Evolutionary conservation across 2,329 filamentous ascomycete genomes (phyloP).

Genomic region (Zalaria obscura): DNA sequence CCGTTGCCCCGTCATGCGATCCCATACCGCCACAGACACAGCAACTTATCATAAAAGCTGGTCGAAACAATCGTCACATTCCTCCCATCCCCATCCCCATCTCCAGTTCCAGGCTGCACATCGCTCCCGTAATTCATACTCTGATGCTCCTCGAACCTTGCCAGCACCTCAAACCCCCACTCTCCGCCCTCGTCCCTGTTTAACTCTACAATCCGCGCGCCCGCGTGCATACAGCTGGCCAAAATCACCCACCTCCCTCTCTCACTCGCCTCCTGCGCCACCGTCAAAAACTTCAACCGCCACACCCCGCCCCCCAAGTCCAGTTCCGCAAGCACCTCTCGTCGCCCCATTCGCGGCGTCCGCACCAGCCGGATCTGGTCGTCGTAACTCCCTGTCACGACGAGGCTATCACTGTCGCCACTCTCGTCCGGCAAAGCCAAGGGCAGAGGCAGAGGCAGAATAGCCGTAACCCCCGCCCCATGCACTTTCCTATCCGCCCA

Average conservation of each 20-base stretch:
- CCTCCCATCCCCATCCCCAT: background rate
- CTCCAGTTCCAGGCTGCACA: slow-evolving; percentile 31
- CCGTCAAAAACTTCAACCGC: slow-evolving; percentile 53
- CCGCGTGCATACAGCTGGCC: slow-evolving; percentile 89
- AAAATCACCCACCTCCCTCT: slow-evolving; percentile 39
- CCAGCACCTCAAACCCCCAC: slow-evolving; percentile 52
- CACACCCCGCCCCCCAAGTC: slow-evolving; percentile 74
- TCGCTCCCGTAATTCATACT: slow-evolving; percentile 95
- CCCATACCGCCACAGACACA: slow-evolving; percentile 49
- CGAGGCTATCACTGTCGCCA: slow-evolving; percentile 35
- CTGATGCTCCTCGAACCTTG: slow-evolving; percentile 67
- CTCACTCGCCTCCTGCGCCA: slow-evolving; percentile 5
- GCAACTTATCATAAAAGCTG: slow-evolving; percentile 60
- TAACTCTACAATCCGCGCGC: slow-evolving; percentile 49
- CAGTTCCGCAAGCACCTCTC: slow-evolving; percentile 44
- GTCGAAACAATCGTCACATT: slow-evolving; percentile 46
- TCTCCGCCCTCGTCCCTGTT: slow-evolving; percentile 17
- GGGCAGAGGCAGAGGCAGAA: slow-evolving; percentile 47
- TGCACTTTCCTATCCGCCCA: slow-evolving; percentile 47
- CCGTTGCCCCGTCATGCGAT: slow-evolving; percentile 1
- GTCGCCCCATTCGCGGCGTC: slow-evolving; percentile 22
- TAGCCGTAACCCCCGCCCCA: slow-evolving; percentile 74
- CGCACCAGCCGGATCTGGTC: slow-evolving; percentile 60
- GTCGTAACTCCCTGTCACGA: slow-evolving; percentile 86
- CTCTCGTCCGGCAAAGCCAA: slow-evolving; percentile 17